These are phyloP conservation scores for Bremia lactucae DNA, from an alignment of 352 stramenopile genomes.

Conservation along the genomic window DNA sequence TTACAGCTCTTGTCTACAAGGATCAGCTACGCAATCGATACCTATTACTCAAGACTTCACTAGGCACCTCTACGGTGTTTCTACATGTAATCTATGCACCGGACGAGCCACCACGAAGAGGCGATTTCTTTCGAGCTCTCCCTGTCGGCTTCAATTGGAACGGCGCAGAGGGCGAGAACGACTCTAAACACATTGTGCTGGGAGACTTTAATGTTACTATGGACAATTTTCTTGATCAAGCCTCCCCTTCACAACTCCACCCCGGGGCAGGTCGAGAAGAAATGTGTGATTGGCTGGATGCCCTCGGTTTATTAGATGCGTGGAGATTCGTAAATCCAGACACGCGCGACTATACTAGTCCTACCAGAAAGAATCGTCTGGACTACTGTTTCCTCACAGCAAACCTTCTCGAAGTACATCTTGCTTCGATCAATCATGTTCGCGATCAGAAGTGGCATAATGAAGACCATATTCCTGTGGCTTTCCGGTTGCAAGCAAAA, in stretches of 20 bases:
- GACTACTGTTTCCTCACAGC: constrained; percentile 12
- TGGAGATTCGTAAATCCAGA: constrained; percentile 6
- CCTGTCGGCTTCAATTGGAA: not conserved
- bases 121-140: constrained; percentile 1
- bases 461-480: constrained; percentile 7
- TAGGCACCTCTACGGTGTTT: not conserved
- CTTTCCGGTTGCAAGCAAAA: constrained; percentile 2
- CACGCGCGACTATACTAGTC: constrained; percentile 2
- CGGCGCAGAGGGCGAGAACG: not conserved
- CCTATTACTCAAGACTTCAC: constrained; percentile 5
- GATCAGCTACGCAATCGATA: constrained; percentile 5
- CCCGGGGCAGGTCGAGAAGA: not conserved
- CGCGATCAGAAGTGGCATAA: constrained; percentile 7
- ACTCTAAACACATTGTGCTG: not conserved
- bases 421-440: constrained; percentile 1
- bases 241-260: not conserved
- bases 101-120: not conserved
- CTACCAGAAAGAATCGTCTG: constrained; percentile 1
- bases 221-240: constrained; percentile 1
- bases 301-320: constrained; percentile 4
- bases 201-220: constrained; percentile 5
- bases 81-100: constrained; percentile 10
- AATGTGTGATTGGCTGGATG: constrained; percentile 5
- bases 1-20: constrained; percentile 1
- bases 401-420: constrained; percentile 3